Evolutionary conservation across 345 rosid species (phyloP), one percentile per base, ranked within the genome.

Genomic region (Linum tenue): DNA sequence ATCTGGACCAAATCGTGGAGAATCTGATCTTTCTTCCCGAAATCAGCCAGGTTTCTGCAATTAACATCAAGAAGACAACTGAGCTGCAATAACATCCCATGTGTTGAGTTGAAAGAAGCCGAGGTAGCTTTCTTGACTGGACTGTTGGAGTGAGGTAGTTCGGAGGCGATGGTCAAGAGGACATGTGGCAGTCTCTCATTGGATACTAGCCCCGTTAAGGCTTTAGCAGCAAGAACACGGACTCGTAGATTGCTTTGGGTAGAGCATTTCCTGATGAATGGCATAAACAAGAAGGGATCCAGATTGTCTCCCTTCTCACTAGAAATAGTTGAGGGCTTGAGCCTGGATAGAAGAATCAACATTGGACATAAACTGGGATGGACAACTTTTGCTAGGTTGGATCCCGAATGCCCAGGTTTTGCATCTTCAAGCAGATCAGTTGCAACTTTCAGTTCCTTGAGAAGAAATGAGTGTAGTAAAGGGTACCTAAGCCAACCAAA

Each of bases 291-390:
- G 77, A 87, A 90, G 1, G 98, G 98, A 76, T 92, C 98, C 76
- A 92, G 84, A 64, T 80, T 84, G 80, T 87, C 97, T 59, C 96
- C 96, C 71, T 77, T 76, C 84, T 92, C 91, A 73, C 94, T 84
- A 8, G 97, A 86, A 64, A 86, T 78, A 61, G 98, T 65, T 67
- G 98, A 90, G 66, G 98, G 97, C 84, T 88, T 92, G 63, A 92
- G 96, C 85, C 97, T 86, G 56, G 96, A 90, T 76, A 92, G 78
- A 72, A 92, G 88, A 76, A 92, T 88, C 75, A 92, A 80, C 74
- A 92, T 75, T 22, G 98, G 96, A 77, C 98, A 92, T 77, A 92
- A 76, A 82, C 98, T 92, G 55, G 98, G 98, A 72, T 88, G 97
- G 56, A 92, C 98, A 72, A 64, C 81, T 68, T 83, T 92, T 60